Percentiles rank a stretch among this genome's conserved stretches.
Conservation (phyloP, 768 basidiomycete genomes). For the Suillus ampliporus region DNA sequence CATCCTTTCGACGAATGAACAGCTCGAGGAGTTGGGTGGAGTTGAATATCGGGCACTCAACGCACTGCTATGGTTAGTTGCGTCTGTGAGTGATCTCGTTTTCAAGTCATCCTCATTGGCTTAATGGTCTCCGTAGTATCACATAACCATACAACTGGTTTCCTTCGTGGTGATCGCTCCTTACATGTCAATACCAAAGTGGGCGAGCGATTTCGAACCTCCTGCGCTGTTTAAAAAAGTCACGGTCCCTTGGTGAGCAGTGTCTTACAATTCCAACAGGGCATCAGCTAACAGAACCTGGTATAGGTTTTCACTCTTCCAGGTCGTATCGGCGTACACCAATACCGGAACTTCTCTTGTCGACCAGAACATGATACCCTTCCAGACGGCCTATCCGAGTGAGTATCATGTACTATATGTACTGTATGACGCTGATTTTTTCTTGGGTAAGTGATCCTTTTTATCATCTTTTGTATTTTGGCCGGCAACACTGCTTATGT, state of each 20-base stretch:
- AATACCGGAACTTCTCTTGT: constrained; percentile 89
- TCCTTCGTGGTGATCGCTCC: constrained; percentile 79
- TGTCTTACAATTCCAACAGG: background rate
- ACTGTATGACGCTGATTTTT: background rate
- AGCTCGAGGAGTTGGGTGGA: constrained; percentile 91
- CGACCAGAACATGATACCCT: constrained; percentile 92
- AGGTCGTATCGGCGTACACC: constrained; percentile 85
- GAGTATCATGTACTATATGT: background rate
- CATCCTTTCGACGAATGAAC: constrained; percentile 72
- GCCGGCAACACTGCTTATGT: constrained; percentile 96
- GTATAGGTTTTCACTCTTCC: constrained; percentile 82
- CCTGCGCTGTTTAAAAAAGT: constrained; percentile 62
- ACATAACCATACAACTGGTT: constrained; percentile 70
- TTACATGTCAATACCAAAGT: constrained; percentile 69
- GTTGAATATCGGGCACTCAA: constrained; percentile 90
- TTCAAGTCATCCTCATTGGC: background rate
- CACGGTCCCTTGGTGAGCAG: constrained; percentile 65
- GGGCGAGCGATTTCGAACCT: constrained; percentile 63
- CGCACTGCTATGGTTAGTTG: constrained; percentile 81
- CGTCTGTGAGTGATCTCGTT: constrained; percentile 55
- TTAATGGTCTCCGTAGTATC: constrained; percentile 63
- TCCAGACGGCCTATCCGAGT: constrained; percentile 79
- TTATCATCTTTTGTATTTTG: constrained; percentile 76
- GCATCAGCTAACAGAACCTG: background rate
- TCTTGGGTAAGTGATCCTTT: constrained; percentile 54